Percentiles rank a stretch among this genome's conserved stretches.
phyloP scores from a whole-genome alignment of 179 eudicot species.

The Silene noctiflora region DNA sequence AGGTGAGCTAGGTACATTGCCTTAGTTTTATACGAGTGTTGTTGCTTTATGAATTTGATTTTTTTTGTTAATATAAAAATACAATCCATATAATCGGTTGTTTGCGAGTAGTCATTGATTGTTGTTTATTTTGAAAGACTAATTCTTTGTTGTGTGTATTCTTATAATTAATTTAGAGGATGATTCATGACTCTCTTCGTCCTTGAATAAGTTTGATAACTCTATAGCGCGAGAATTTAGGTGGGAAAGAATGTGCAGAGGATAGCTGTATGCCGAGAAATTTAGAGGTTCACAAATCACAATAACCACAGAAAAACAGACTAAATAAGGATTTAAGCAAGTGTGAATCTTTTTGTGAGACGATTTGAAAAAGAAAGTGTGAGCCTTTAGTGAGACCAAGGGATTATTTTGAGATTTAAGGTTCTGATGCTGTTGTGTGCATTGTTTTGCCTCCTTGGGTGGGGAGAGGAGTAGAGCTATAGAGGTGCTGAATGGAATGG shows the following conservation, averaged over 20 bases:
- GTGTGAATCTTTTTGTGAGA: too few species aligned
- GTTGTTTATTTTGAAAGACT: neutral
- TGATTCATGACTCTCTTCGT: neutral
- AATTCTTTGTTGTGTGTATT: neutral
- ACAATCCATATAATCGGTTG: neutral
- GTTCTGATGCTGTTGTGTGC: neutral
- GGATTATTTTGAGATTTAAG: neutral
- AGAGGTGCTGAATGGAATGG: neutral
- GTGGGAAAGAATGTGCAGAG: too few species aligned
- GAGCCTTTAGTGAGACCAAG: too few species aligned
- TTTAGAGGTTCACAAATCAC: too few species aligned
- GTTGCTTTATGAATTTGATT: neutral
- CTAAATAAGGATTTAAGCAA: too few species aligned
- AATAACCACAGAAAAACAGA: too few species aligned
- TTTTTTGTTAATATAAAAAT: neutral
- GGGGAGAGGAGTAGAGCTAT: neutral
- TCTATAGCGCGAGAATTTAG: too few species aligned
- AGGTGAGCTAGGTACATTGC: slow-evolving; percentile 17
- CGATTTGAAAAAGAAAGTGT: too few species aligned
- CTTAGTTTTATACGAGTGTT: neutral
- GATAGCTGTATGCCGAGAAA: too few species aligned
- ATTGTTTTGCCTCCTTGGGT: neutral
- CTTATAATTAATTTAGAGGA: neutral
- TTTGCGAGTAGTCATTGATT: neutral
- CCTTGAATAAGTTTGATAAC: too few species aligned